Evolutionary conservation across 2,329 filamentous ascomycete genomes (phyloP), one percentile per base, ranked within the genome.

Genomic region (Colletotrichum viniferum): DNA sequence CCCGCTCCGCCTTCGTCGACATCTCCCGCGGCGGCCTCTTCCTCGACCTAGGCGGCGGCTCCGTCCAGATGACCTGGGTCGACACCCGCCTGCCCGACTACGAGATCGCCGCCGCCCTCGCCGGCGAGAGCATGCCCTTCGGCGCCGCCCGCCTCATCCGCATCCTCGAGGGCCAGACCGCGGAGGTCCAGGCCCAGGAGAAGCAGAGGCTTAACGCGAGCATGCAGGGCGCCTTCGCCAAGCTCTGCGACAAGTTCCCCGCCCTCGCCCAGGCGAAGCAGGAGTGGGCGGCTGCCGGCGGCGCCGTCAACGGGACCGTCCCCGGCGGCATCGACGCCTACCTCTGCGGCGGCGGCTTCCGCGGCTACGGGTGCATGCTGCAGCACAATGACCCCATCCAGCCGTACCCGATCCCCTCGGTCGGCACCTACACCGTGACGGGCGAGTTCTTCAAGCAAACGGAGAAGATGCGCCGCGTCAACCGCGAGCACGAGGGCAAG

Each of bases 311-410:
- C 64, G 71, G 69, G 36, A 55, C 71, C 26, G 76, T 76, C 9
- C 60, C 76, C 12, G 87, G 86, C 2, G 90, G 90, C 6, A 87
- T 96, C 73, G 91, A 94, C 38, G 87, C 98, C 10, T 98, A 96
- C 82, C 92, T 98, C 73, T 98, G 94, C 77, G 96, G 96, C 58
- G 96, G 96, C 28, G 96, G 96, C 0, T 98, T 98, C 81, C 89
- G 96, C 43, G 96, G 96, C 18, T 98, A 97, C 88, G 96, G 96
- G 8, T 97, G 95, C 83, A 92, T 98, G 81, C 88, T 98, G 68
- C 96, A 98, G 94, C 92, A 94, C 81, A 90, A 91, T 78, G 94
- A 96, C 79, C 84, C 87, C 7, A 90, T 95, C 58, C 87, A 90
- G 69, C 95, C 95, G 0, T 98, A 98, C 82, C 96, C 96, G 0